Percentiles rank a stretch among this genome's conserved stretches.
Conservation (phyloP, 306 rosid genomes). For the Quercus alba region DNA sequence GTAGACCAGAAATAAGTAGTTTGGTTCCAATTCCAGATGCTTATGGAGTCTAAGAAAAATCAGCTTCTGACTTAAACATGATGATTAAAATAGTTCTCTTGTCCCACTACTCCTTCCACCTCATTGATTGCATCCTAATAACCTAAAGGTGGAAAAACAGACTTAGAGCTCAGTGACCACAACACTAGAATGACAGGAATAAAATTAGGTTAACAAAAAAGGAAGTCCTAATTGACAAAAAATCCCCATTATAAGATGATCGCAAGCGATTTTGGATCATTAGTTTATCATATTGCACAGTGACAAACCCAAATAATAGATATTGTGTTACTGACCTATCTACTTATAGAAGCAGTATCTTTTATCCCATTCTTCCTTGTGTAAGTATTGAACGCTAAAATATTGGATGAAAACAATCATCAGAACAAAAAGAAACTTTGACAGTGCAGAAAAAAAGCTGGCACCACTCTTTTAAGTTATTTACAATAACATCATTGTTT, state of each 20-base stretch:
- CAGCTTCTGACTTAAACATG: background rate
- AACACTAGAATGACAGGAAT: background rate
- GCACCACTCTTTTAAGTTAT: background rate
- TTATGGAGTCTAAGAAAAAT: background rate
- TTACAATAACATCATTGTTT: background rate
- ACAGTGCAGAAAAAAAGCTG: background rate
- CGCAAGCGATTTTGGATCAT: background rate
- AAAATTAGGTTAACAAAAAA: background rate
- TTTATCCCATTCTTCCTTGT: background rate
- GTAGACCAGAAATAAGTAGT: background rate
- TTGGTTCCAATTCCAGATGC: background rate
- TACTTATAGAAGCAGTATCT: background rate
- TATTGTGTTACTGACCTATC: background rate
- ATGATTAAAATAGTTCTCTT: background rate
- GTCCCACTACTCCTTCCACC: too few species aligned
- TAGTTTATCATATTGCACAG: background rate
- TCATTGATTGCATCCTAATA: background rate
- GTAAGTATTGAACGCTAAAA: background rate
- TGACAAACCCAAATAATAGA: background rate
- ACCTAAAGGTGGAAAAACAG: background rate
- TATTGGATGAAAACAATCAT: background rate
- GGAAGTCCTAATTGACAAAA: background rate
- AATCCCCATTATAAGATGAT: background rate
- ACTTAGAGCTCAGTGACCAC: background rate
- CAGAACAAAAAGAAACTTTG: background rate